A percentile compares a stretch with the other conserved stretches of the same genome.
Conservation (phyloP, 2,329 filamentous ascomycete species). For the Raffaelea ambrosiae region DNA sequence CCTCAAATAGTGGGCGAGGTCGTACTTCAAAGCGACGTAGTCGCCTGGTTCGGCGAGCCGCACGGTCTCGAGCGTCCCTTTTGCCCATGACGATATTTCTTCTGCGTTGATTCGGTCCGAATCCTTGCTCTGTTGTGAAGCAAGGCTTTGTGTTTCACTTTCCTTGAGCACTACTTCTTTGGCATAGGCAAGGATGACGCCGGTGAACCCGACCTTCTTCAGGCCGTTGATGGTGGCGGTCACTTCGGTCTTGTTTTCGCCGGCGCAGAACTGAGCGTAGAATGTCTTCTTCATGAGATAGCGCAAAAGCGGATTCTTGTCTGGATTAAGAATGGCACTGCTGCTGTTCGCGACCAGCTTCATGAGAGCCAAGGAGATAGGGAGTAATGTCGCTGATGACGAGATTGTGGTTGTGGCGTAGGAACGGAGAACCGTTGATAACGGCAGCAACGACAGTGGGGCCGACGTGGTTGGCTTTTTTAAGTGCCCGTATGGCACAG, state of each 20-base stretch:
- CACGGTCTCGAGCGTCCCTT: conserved; percentile 68
- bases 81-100: conserved; percentile 63
- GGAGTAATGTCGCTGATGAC: conserved; percentile 60
- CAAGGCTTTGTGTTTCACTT: conserved; percentile 36
- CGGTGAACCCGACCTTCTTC: conserved; percentile 68
- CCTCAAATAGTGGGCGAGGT: not conserved
- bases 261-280: conserved; percentile 86
- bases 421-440: conserved; percentile 59
- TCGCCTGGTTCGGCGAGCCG: conserved; percentile 61
- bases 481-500: no score
- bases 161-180: conserved; percentile 67
- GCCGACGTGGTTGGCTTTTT: not conserved
- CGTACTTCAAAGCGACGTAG: conserved; percentile 56
- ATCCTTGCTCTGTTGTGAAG: conserved; percentile 35
- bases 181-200: conserved; percentile 79
- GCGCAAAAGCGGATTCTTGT: conserved; percentile 64
- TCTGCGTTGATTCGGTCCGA: conserved; percentile 38
- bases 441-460: conserved; percentile 57
- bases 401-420: conserved; percentile 62
- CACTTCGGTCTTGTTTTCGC: conserved; percentile 64
- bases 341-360: conserved; percentile 60
- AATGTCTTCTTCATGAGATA: conserved; percentile 71
- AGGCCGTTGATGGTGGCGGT: conserved; percentile 54
- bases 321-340: conserved; percentile 60
- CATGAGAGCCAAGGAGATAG: conserved; percentile 61